Base-by-base conservation (phyloP, 2,329 filamentous ascomycete genomes). In the Pezicula carpinea region DNA sequence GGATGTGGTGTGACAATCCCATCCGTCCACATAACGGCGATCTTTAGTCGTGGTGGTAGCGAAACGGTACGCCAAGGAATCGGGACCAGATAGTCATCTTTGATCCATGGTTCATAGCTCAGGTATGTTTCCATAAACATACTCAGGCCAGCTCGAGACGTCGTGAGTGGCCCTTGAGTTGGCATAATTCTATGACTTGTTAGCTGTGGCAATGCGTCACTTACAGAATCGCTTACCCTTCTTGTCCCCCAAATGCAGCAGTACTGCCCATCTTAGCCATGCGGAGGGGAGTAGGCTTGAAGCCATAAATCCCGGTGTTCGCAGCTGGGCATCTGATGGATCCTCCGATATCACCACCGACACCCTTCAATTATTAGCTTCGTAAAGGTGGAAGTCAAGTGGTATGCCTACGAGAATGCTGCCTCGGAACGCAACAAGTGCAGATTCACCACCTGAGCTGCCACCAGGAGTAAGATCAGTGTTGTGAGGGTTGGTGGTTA, bases 371-470 rank as follows among this genome's bases (percentile, higher is more conserved):
- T 22, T 29, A n/a, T 36, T 15, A 19, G 14, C 3, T 2, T 11
- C 36, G 5, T 4, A 17, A 23, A 5, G 40, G 6, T 21, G 14
- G 10, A 21, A 22, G 14, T n/a, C 14, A 22, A 29, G 18, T 3
- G 6, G 14, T 19, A 40, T n/a, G n/a, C 50, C 43, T 19, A 53
- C 68, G 4, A 74, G 32, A 3, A 69, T 51, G 17, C 68, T 69
- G 15, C 71, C 71, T 3, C 69, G 60, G 31, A 71, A 62, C 3
- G 66, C 69, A 2, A 73, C 39, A 1, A 72, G 53, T 0, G 71
- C 70, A 44, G 72, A 79, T 60, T 85, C 82, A 8, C 83, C 83
- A 10, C 83, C 83, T 0, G 76, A 78, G 7, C 72, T 77, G 3
- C 83, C 82, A 8, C 83, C 82, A 0, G 77, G 74, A 0, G 78